Evolutionary conservation across 2,329 filamentous ascomycete species (phyloP).

Genomic region (Trichoderma brevicompactum): DNA sequence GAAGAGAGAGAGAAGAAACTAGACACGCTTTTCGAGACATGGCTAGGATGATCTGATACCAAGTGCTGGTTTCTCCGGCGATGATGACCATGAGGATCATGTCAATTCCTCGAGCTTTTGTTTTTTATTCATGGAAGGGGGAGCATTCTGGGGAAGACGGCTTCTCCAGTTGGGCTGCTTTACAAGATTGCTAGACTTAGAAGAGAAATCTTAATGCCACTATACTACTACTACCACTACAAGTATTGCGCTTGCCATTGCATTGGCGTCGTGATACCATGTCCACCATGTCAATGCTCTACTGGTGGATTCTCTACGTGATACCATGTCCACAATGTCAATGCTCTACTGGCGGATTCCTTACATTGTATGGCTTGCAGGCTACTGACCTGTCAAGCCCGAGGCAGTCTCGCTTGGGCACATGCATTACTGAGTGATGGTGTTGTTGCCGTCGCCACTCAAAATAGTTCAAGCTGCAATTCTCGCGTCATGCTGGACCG

Average conservation of each 20-base stretch:
- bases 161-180: neutral
- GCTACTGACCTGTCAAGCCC: no score
- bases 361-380: no score
- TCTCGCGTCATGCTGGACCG: neutral
- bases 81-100: conserved; percentile 7
- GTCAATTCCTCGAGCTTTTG: neutral
- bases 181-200: conserved; percentile 6
- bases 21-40: conserved; percentile 15
- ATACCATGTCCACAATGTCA: neutral
- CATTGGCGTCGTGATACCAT: neutral
- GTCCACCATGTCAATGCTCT: no score
- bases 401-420: no score
- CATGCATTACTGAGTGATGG: neutral
- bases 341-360: no score
- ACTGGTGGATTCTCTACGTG: neutral
- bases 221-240: neutral
- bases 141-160: conserved; percentile 12
- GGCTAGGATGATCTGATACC: conserved; percentile 18
- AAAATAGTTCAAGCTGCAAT: neutral
- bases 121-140: neutral
- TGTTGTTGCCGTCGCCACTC: neutral
- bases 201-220: neutral
- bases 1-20: neutral
- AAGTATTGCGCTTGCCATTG: neutral
- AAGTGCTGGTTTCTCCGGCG: conserved; percentile 5